Conservation (phyloP, 495 filamentous ascomycete species). For the Lasiosphaeris hirsuta region DNA sequence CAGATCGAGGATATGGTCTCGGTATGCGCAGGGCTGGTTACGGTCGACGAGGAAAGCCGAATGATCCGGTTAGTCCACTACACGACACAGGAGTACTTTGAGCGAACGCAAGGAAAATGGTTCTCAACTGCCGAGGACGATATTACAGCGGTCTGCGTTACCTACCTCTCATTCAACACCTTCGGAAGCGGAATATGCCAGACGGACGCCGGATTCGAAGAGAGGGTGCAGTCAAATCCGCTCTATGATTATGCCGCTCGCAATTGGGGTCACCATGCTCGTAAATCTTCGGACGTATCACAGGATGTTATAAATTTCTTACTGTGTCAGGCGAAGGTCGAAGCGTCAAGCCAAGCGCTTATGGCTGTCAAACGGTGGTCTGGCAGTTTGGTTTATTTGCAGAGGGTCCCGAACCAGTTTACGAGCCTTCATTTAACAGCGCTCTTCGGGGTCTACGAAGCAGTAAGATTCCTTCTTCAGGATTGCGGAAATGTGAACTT, state of each 20-base stretch:
- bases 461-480: no score
- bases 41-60: slow-evolving; percentile 42
- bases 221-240: slow-evolving; percentile 24
- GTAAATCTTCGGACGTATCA: not conserved
- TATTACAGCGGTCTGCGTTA: slow-evolving; percentile 41
- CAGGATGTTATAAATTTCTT: slow-evolving; percentile 19
- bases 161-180: slow-evolving; percentile 41
- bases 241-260: slow-evolving; percentile 42
- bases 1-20: slow-evolving; percentile 39
- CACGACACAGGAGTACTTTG: slow-evolving; percentile 53
- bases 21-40: slow-evolving; percentile 53
- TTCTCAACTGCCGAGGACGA: slow-evolving; percentile 33
- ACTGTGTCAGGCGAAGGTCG: slow-evolving; percentile 13
- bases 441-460: no score
- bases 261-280: slow-evolving; percentile 47
- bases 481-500: no score
- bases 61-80: slow-evolving; percentile 54
- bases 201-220: slow-evolving; percentile 25
- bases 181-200: slow-evolving; percentile 31
- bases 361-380: not conserved
- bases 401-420: no score
- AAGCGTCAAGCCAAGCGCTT: slow-evolving; percentile 15
- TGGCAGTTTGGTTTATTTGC: not conserved
- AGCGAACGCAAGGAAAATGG: slow-evolving; percentile 31
- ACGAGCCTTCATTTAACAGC: no score